phyloP scores from a whole-genome alignment of 148 eudicot genomes.

The Chenopodium berlandieri region DNA sequence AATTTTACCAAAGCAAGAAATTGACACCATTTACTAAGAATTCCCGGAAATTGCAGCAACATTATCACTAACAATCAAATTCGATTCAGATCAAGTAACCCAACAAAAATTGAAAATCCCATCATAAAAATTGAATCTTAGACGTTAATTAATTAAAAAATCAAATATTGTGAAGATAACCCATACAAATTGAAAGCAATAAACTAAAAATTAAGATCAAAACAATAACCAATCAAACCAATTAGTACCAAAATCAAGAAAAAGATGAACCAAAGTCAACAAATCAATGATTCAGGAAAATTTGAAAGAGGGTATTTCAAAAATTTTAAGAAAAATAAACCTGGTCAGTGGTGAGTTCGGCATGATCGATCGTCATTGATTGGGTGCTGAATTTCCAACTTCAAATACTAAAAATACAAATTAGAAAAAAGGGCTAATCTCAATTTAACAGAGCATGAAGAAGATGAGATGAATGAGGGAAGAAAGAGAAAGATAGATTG shows the following conservation, averaged over 20 bases:
- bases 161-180: neutral
- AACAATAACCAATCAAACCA: neutral
- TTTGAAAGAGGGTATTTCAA: neutral
- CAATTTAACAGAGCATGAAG: neutral
- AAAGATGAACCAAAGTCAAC: constrained; percentile 1
- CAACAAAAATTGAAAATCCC: neutral
- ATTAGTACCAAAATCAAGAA: neutral
- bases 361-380: constrained; percentile 51
- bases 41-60: neutral
- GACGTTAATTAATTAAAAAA: neutral
- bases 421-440: neutral
- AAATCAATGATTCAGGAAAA: neutral
- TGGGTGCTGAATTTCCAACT: constrained; percentile 15
- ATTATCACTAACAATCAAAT: neutral
- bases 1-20: neutral
- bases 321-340: constrained; percentile 14
- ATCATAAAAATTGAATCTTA: too few species aligned
- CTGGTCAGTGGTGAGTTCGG: constrained; percentile 54
- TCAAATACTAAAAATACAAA: neutral
- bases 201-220: constrained; percentile 4
- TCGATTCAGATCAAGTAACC: neutral
- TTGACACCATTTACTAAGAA: neutral
- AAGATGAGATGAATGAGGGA: neutral
- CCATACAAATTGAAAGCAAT: neutral
- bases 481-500: neutral